Evolutionary conservation across 352 stramenopile species (phyloP), one percentile per base, ranked within the genome.

Genomic region (Phytophthora parvispora): DNA sequence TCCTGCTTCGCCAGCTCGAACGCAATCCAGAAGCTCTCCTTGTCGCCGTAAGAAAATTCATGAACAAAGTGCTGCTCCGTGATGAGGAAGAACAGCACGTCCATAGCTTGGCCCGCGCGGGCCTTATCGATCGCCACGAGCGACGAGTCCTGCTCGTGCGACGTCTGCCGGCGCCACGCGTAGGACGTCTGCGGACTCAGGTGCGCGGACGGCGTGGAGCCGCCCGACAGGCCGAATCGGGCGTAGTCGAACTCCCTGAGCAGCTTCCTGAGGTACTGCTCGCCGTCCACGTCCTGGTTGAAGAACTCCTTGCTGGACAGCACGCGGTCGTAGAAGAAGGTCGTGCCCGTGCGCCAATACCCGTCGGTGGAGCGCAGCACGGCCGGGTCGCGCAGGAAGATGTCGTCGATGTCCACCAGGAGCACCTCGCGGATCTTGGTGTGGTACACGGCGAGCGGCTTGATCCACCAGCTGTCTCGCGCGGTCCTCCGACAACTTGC

Each of bases 321-420:
- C 15, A 91, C 79, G n/a, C 83, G 83, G 52, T 91, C 83, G 58
- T 87, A 87, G 76, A 92, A 91, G 66, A 91, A 91, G 16, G 70
- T 86, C 16, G 83, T 87, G 18, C 83, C 81, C 1, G 75, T 87
- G 24, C 64, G 45, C 16, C 60, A 51, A 43, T 91, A 91, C 6
- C 80, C 83, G 0, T 69, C 58, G 0, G 80, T 78, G 0, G 55
- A 58, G 8, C 83, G 80, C 15, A 92, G 40, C 22, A 80, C 61
- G 0, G 80, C 72, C 3, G 84, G 81, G 49, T 91, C 71, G 3
- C 53, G 60, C 55, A 89, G 61, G n/a, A 84, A 72, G 36, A 91
- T 75, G 20, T 80, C 79, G 51, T 89, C 83, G 1, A 83, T 63
- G 36, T 91, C 83, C 31, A 91, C 31, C 12, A 91, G 51, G 12